These are phyloP conservation scores for Xerocomus spinulosus DNA, from an alignment of 768 basidiomycete species.

Conservation along the genomic window DNA sequence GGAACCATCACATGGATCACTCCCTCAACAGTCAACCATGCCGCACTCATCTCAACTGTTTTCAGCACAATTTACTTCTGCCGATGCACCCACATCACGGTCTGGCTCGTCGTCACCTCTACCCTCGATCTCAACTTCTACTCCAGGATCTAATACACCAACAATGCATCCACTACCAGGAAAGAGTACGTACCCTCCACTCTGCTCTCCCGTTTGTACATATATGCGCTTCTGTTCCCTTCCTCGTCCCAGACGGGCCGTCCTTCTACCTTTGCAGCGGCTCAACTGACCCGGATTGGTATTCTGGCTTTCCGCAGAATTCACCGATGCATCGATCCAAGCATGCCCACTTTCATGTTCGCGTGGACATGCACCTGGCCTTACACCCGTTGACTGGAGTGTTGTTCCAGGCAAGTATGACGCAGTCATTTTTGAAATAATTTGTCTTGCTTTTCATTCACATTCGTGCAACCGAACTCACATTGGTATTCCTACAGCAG, in stretches of 20 bases:
- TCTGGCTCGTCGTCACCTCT: background rate
- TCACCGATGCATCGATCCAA: slow-evolving; percentile 11
- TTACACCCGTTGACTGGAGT: slow-evolving; percentile 11
- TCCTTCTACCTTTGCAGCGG: background rate
- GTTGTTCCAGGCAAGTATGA: slow-evolving; percentile 4
- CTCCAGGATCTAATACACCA: background rate
- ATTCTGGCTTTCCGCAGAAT: slow-evolving; percentile 7
- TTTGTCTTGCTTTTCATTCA: background rate
- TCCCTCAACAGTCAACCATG: background rate
- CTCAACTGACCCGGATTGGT: background rate
- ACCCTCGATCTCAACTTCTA: background rate
- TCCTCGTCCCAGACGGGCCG: background rate
- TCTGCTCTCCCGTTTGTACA: background rate
- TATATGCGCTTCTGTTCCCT: background rate
- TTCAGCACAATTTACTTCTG: background rate
- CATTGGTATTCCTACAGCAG: slow-evolving; percentile 1
- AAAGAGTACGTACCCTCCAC: slow-evolving; percentile 6
- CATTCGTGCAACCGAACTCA: background rate
- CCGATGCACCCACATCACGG: background rate
- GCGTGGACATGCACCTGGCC: background rate
- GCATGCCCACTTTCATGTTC: slow-evolving; percentile 1
- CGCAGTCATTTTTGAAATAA: background rate
- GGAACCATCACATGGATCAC: background rate
- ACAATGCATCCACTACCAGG: background rate
- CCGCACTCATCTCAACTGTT: background rate